phyloP scores from a whole-genome alignment of 2,329 filamentous ascomycete genomes.

The Tolypocladium amazonense region DNA sequence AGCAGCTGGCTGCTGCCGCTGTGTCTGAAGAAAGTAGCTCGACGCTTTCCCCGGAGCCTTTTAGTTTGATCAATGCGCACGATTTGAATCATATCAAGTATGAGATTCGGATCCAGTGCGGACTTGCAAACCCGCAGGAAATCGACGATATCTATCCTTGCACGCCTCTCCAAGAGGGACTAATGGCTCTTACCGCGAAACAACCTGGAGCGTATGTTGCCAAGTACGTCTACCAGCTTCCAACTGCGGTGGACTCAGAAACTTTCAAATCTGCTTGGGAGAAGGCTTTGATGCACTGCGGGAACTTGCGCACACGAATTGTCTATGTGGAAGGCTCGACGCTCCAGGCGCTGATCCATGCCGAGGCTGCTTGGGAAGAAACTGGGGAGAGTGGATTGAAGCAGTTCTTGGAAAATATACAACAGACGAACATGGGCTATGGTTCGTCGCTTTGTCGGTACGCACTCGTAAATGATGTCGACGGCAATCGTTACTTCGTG shows the following conservation, averaged over 20 bases:
- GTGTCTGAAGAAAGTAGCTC: neutral
- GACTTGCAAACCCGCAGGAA: neutral
- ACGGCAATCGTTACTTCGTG: neutral
- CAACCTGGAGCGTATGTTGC: slow-evolving; percentile 23
- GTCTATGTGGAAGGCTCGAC: neutral
- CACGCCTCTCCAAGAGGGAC: slow-evolving; percentile 26
- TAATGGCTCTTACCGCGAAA: slow-evolving; percentile 23
- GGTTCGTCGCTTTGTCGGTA: neutral
- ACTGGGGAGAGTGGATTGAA: neutral
- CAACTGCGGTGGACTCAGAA: slow-evolving; percentile 8
- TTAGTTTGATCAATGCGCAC: neutral
- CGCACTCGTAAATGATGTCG: neutral
- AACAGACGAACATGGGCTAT: neutral
- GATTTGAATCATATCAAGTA: neutral
- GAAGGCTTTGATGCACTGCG: neutral
- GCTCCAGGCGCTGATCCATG: slow-evolving; percentile 3
- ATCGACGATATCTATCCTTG: slow-evolving; percentile 16
- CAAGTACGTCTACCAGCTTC: slow-evolving; percentile 12
- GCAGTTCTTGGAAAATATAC: neutral
- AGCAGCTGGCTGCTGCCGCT: neutral
- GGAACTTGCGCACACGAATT: slow-evolving; percentile 8
- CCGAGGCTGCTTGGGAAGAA: neutral
- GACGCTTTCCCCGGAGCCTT: neutral
- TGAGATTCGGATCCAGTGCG: neutral
- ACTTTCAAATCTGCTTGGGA: slow-evolving; percentile 18